Evolutionary conservation across 768 basidiomycete species (phyloP).

Genomic region (Rhodosporidiobolus odoratus): DNA sequence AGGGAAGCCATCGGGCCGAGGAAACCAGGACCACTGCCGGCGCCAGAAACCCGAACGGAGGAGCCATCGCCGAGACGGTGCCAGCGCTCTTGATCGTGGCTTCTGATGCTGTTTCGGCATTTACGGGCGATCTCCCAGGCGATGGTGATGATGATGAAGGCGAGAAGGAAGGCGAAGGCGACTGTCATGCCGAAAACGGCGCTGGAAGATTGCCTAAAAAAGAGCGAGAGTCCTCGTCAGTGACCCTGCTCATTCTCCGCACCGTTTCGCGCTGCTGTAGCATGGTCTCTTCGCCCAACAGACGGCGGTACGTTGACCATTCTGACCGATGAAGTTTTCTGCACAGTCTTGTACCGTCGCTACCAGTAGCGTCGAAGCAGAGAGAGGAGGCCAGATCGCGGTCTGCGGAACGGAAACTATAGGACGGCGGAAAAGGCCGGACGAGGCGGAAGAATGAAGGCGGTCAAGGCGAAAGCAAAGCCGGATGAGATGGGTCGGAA

Average conservation of each 20-base stretch:
- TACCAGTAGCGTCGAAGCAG: too few species aligned
- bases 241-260: background rate
- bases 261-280: too few species aligned
- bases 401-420: too few species aligned
- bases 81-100: background rate
- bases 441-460: too few species aligned
- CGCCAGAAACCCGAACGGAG: background rate
- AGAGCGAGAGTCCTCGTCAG: background rate
- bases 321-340: too few species aligned
- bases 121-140: conserved; percentile 13
- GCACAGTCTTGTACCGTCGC: too few species aligned
- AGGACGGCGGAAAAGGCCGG: too few species aligned
- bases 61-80: conserved; percentile 6
- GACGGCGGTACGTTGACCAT: too few species aligned
- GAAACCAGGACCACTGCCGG: background rate
- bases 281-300: too few species aligned
- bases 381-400: too few species aligned
- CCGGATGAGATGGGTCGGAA: too few species aligned
- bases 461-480: too few species aligned
- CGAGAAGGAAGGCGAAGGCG: background rate
- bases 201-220: background rate
- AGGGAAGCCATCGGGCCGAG: conserved; percentile 5
- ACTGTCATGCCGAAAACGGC: background rate
- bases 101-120: background rate
- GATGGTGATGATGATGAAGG: conserved; percentile 2